phyloP scores from a whole-genome alignment of 768 basidiomycete genomes.

The Suillus alpinus region DNA sequence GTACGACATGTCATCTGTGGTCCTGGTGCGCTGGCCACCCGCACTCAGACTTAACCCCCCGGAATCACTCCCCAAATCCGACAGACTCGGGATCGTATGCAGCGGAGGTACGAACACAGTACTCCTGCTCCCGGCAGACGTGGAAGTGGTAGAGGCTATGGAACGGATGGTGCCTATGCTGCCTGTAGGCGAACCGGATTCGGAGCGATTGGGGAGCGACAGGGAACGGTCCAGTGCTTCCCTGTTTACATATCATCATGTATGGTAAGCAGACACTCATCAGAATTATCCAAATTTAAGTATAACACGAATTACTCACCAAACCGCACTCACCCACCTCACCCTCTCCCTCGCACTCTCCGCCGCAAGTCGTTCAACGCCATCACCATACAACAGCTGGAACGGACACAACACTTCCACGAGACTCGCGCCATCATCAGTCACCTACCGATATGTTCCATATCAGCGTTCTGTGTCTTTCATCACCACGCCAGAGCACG shows the following conservation, averaged over 20 bases:
- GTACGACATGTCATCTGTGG: conserved; percentile 72
- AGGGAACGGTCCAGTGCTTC: conserved; percentile 71
- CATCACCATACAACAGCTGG: conserved; percentile 87
- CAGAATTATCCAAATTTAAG: background rate
- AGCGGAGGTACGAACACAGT: conserved; percentile 79
- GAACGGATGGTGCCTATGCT: conserved; percentile 73
- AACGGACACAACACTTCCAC: conserved; percentile 84
- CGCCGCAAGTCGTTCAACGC: conserved; percentile 84
- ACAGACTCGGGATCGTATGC: conserved; percentile 66
- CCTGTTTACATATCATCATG: conserved; percentile 40
- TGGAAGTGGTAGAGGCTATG: conserved; percentile 42
- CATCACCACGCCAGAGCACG: background rate
- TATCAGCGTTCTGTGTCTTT: conserved; percentile 22
- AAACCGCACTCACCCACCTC: conserved; percentile 89
- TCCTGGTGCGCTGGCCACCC: conserved; percentile 44
- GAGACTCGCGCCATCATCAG: conserved; percentile 36
- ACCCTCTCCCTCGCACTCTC: conserved; percentile 85
- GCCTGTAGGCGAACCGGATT: conserved; percentile 43
- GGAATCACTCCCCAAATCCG: conserved; percentile 43
- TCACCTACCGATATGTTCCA: background rate
- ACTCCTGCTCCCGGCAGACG: conserved; percentile 54
- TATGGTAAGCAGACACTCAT: background rate
- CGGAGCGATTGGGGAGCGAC: conserved; percentile 45
- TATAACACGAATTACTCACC: conserved; percentile 47
- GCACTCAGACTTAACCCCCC: background rate